A percentile compares a stretch with the other conserved stretches of the same genome.
Evolutionary conservation across 2,329 filamentous ascomycete genomes (phyloP).

Genomic region (Claviceps pazoutovae): DNA sequence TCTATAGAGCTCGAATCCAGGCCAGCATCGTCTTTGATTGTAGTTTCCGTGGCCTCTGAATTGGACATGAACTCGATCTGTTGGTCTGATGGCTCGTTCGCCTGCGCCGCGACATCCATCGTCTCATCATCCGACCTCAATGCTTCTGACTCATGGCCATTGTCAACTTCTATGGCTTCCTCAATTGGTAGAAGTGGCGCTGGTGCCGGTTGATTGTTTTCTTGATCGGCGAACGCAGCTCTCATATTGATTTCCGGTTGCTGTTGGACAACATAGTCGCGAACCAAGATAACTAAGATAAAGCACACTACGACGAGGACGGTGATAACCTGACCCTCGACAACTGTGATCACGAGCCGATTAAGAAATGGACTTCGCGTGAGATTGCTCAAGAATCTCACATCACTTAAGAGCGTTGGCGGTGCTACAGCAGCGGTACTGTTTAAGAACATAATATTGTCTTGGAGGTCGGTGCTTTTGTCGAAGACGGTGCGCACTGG

Average conservation of each 20-base stretch:
- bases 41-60: neutral
- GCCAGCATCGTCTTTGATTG: neutral
- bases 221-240: slow-evolving; percentile 41
- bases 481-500: slow-evolving; percentile 7
- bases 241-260: slow-evolving; percentile 84
- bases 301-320: slow-evolving; percentile 83
- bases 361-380: slow-evolving; percentile 63
- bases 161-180: slow-evolving; percentile 6
- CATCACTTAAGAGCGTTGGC: slow-evolving; percentile 39
- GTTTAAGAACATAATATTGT: slow-evolving; percentile 9
- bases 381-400: slow-evolving; percentile 41
- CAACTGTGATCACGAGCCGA: slow-evolving; percentile 61
- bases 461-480: slow-evolving; percentile 1
- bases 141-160: slow-evolving; percentile 11
- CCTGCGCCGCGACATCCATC: slow-evolving; percentile 14
- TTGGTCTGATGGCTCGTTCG: slow-evolving; percentile 1
- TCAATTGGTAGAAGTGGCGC: slow-evolving; percentile 8
- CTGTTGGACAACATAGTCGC: slow-evolving; percentile 97
- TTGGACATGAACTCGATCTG: neutral
- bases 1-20: neutral
- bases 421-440: slow-evolving; percentile 7
- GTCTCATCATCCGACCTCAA: slow-evolving; percentile 21
- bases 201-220: slow-evolving; percentile 14
- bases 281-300: slow-evolving; percentile 89
- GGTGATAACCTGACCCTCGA: slow-evolving; percentile 92